Conservation (phyloP, 1,139 yeast species). For the Taphrina populina region DNA sequence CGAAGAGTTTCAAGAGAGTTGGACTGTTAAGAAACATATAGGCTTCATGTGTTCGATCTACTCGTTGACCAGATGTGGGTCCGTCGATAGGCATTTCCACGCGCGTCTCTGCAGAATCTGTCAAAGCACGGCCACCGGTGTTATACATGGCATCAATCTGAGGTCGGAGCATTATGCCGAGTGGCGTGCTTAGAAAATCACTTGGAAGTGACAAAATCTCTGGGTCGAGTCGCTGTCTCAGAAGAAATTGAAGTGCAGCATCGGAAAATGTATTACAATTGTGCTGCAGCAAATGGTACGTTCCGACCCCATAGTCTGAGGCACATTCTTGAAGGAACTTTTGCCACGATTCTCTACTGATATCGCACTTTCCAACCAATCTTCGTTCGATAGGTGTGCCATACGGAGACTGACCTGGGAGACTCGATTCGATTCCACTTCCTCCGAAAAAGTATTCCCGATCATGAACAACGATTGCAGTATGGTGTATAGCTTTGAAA, state of each 20-base stretch:
- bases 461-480: constrained; percentile 57
- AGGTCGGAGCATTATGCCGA: constrained; percentile 54
- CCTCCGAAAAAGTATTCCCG: constrained; percentile 52
- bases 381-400: constrained; percentile 59
- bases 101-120: neutral
- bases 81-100: constrained; percentile 16
- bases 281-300: constrained; percentile 61
- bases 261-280: constrained; percentile 71
- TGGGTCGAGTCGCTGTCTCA: constrained; percentile 55
- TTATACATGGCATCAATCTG: constrained; percentile 42
- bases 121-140: neutral
- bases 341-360: constrained; percentile 54
- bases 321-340: constrained; percentile 57
- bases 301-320: constrained; percentile 52
- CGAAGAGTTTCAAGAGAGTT: constrained; percentile 24
- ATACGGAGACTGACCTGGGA: constrained; percentile 59
- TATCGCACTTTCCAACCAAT: constrained; percentile 56
- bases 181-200: constrained; percentile 59
- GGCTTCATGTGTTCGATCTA: constrained; percentile 7
- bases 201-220: constrained; percentile 57
- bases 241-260: constrained; percentile 58
- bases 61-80: constrained; percentile 17
- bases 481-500: constrained; percentile 67
- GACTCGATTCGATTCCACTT: constrained; percentile 55
- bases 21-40: constrained; percentile 16